These are phyloP conservation scores for Dactylellina drechsleri DNA, from an alignment of 2,329 filamentous ascomycete species.

Conservation along the genomic window DNA sequence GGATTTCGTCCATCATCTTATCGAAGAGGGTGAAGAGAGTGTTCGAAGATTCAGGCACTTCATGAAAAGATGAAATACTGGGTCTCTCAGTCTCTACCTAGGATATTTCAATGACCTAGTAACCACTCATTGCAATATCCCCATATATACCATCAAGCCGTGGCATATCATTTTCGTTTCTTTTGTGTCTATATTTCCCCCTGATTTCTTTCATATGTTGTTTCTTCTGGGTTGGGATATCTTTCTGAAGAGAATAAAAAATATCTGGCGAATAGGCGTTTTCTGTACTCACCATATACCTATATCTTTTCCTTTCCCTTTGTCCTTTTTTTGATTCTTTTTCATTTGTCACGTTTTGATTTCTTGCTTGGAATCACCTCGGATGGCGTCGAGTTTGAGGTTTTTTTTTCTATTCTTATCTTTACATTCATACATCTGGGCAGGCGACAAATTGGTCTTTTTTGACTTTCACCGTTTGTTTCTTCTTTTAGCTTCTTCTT, in stretches of 20 bases:
- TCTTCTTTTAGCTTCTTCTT: conserved; percentile 1
- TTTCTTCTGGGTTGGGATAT: conserved; percentile 26
- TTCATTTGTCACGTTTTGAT: conserved; percentile 50
- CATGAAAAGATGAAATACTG: conserved; percentile 24
- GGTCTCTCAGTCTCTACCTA: not conserved
- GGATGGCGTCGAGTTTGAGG: conserved; percentile 48
- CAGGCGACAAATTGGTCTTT: conserved; percentile 29
- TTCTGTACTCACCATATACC: conserved; percentile 35
- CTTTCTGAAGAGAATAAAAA: conserved; percentile 39
- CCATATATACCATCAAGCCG: not conserved
- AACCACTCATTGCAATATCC: too few species aligned
- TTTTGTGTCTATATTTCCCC: conserved; percentile 35
- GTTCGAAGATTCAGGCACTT: conserved; percentile 51
- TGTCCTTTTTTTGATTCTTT: conserved; percentile 34
- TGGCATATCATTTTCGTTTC: conserved; percentile 22
- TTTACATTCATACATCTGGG: conserved; percentile 48
- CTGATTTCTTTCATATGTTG: conserved; percentile 48
- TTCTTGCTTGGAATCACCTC: conserved; percentile 31
- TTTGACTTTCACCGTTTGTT: not conserved
- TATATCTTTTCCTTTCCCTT: conserved; percentile 17
- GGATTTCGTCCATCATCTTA: conserved; percentile 56
- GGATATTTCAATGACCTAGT: too few species aligned
- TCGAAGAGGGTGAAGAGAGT: conserved; percentile 52
- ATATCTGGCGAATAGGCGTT: conserved; percentile 47
- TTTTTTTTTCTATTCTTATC: conserved; percentile 41